Conservation (phyloP, 2,329 filamentous ascomycete genomes). For the Neophaeococcomyces mojaviensis region DNA sequence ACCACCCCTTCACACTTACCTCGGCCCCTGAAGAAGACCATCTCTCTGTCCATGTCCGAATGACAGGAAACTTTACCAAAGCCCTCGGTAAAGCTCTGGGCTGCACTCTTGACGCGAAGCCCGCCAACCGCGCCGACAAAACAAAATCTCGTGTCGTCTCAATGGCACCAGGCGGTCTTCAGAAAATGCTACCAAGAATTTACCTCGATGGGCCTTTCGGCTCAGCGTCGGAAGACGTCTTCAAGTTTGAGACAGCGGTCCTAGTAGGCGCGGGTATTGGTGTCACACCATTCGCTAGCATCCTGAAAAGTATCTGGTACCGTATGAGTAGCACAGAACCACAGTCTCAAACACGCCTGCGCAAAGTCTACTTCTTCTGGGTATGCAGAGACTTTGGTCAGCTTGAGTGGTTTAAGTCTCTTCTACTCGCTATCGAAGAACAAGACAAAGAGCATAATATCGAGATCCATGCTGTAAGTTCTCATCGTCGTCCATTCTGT, state of each 20-base stretch:
- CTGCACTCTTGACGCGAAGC: slow-evolving; percentile 38
- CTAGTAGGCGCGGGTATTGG: slow-evolving; percentile 46
- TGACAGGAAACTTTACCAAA: slow-evolving; percentile 74
- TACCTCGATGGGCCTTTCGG: slow-evolving; percentile 83
- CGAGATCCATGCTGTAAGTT: slow-evolving; percentile 67
- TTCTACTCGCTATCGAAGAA: slow-evolving; percentile 76
- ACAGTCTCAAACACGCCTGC: slow-evolving; percentile 62
- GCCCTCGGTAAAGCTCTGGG: slow-evolving; percentile 62
- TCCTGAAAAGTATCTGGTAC: slow-evolving; percentile 82
- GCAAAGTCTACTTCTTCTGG: slow-evolving; percentile 92
- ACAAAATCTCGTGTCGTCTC: slow-evolving; percentile 53
- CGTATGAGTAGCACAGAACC: slow-evolving; percentile 61
- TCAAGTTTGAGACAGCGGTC: slow-evolving; percentile 49
- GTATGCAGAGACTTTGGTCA: slow-evolving; percentile 80
- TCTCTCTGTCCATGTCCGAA: slow-evolving; percentile 77
- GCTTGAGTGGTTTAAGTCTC: slow-evolving; percentile 82
- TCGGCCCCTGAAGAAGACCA: slow-evolving; percentile 85
- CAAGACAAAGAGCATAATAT: slow-evolving; percentile 78
- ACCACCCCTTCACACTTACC: slow-evolving; percentile 79
- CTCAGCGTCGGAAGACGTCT: slow-evolving; percentile 78
- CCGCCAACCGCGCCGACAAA: slow-evolving; percentile 24
- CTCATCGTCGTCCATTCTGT: neutral
- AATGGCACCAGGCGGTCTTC: slow-evolving; percentile 54
- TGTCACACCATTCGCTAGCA: slow-evolving; percentile 46
- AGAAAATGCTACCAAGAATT: slow-evolving; percentile 64